Evolutionary conservation across 108 stramenopile genomes (phyloP).

Genomic region (Chaetoceros tenuissimus): DNA sequence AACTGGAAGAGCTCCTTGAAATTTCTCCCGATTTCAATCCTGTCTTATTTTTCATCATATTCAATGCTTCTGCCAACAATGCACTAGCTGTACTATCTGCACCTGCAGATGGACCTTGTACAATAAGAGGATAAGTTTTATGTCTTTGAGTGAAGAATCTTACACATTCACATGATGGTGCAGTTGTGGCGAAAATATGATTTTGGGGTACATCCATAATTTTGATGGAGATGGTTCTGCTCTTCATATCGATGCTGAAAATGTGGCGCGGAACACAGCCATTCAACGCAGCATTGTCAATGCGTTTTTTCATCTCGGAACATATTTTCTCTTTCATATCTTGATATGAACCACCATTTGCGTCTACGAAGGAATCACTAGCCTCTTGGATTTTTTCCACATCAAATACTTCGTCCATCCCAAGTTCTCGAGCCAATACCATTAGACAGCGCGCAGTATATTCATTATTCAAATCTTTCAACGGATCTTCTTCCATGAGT

Average conservation of each 20-base stretch:
- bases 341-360: constrained; percentile 11
- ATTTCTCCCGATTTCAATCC: constrained; percentile 33
- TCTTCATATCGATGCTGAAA: constrained; percentile 46
- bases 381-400: constrained; percentile 22
- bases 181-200: constrained; percentile 60
- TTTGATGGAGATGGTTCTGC: constrained; percentile 26
- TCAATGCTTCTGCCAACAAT: constrained; percentile 51
- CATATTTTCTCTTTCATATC: constrained; percentile 23
- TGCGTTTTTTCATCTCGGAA: constrained; percentile 18
- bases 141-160: constrained; percentile 67
- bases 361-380: constrained; percentile 32
- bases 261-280: constrained; percentile 63
- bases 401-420: constrained; percentile 29
- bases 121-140: constrained; percentile 47
- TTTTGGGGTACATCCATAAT: constrained; percentile 55
- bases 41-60: constrained; percentile 33
- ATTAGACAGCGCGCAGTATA: constrained; percentile 49
- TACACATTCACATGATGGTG: constrained; percentile 50
- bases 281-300: constrained; percentile 30
- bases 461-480: constrained; percentile 55
- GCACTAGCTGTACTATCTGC: constrained; percentile 69
- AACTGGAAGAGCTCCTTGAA: constrained; percentile 4
- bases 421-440: constrained; percentile 54
- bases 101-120: constrained; percentile 65
- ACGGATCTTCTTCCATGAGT: constrained; percentile 52